Evolutionary conservation across 1,284 basidiomycete genomes (phyloP).

Genomic region (Marasmius fiardii): DNA sequence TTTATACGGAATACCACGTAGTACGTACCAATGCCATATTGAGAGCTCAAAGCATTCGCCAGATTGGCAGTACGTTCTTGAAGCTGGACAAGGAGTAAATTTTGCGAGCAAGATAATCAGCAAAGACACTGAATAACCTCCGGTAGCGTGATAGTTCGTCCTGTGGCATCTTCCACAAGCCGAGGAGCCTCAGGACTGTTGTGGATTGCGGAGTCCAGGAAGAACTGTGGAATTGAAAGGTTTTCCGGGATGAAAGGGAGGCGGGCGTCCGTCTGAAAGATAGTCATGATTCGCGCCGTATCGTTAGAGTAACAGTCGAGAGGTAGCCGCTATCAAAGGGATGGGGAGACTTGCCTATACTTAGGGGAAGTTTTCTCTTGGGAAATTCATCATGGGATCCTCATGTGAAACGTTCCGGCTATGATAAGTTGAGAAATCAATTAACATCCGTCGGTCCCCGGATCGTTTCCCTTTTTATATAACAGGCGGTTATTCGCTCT

Average conservation of each 20-base stretch:
- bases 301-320: neutral
- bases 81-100: conserved; percentile 30
- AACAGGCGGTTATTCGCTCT: no score
- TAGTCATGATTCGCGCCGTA: neutral
- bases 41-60: conserved; percentile 46
- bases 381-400: no score
- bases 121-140: conserved; percentile 30
- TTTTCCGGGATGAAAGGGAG: conserved; percentile 59
- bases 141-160: conserved; percentile 35
- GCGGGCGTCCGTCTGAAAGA: conserved; percentile 9
- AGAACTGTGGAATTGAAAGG: conserved; percentile 63
- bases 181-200: conserved; percentile 39
- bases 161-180: conserved; percentile 57
- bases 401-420: no score
- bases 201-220: conserved; percentile 51
- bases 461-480: no score
- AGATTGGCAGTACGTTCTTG: conserved; percentile 46
- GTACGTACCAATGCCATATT: conserved; percentile 39
- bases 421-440: no score
- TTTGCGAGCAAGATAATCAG: neutral
- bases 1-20: no score
- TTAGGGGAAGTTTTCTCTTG: no score
- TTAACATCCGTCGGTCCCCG: no score
- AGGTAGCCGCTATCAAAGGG: neutral
- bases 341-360: no score